Evolutionary conservation across 331 rosid species (phyloP).

Genomic region (Phaseolus coccineus): DNA sequence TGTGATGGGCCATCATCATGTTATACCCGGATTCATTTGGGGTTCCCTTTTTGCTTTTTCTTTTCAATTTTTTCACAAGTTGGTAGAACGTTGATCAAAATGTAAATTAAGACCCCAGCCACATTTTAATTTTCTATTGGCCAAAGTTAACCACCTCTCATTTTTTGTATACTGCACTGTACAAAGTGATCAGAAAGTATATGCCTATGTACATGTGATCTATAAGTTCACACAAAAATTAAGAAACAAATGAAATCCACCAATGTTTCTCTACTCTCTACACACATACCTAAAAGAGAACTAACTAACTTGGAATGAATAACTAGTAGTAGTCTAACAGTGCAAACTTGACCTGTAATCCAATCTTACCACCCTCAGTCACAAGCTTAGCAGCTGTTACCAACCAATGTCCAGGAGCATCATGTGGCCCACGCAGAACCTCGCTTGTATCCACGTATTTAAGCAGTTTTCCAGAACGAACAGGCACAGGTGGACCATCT

Average conservation of each 20-base stretch:
- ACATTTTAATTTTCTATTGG: conserved; percentile 19
- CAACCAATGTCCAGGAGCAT: conserved; percentile 87
- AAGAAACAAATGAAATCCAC: conserved; percentile 23
- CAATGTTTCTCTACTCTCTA: conserved; percentile 33
- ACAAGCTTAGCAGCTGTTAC: conserved; percentile 84
- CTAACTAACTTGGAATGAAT: conserved; percentile 32
- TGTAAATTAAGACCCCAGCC: neutral
- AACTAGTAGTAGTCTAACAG: conserved; percentile 66
- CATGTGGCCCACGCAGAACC: conserved; percentile 80
- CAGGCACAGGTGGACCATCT: conserved; percentile 72
- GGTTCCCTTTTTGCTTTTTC: no score
- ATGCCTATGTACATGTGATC: conserved; percentile 31
- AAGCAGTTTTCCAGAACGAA: conserved; percentile 62
- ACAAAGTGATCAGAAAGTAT: conserved; percentile 29
- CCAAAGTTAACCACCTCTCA: conserved; percentile 22
- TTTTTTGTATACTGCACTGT: conserved; percentile 36
- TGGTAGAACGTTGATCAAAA: neutral
- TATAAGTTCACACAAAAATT: conserved; percentile 1
- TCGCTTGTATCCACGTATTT: conserved; percentile 72
- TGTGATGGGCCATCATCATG: neutral
- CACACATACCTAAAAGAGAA: conserved; percentile 13
- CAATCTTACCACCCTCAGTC: conserved; percentile 70
- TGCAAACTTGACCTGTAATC: conserved; percentile 81
- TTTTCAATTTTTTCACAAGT: neutral
- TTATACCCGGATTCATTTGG: neutral